Conservation (phyloP, 1,284 basidiomycete species). For the Pterulicium gracile region DNA sequence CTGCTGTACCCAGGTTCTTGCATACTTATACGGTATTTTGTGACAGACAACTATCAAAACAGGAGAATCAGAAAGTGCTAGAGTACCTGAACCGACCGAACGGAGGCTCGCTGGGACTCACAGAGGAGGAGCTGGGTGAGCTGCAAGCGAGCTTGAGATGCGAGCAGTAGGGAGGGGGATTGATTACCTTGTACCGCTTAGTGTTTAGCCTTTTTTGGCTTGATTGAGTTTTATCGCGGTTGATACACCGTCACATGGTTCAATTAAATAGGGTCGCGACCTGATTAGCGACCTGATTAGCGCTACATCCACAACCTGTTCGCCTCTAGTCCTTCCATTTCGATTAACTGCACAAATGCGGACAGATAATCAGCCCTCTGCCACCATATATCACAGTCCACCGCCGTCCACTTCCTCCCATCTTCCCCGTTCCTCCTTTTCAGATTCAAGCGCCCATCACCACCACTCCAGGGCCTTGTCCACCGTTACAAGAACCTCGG, state of each 20-base stretch:
- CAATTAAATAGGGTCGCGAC: too few species aligned
- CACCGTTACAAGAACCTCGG: neutral
- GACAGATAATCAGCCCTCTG: neutral
- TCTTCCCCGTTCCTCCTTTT: neutral
- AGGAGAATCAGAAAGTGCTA: neutral
- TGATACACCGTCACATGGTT: too few species aligned
- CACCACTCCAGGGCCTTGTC: neutral
- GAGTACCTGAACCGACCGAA: neutral
- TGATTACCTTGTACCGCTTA: neutral
- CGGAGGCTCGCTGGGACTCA: neutral
- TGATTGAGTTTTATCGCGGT: neutral
- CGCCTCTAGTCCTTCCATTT: too few species aligned
- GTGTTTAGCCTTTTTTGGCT: neutral
- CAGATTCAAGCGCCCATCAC: too few species aligned
- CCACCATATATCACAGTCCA: neutral
- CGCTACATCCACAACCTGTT: too few species aligned
- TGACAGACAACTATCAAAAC: neutral
- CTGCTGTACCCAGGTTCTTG: too few species aligned
- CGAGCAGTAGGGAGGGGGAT: too few species aligned
- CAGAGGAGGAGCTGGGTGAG: neutral
- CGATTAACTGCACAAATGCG: neutral
- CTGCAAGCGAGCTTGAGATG: neutral
- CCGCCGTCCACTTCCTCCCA: neutral
- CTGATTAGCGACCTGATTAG: too few species aligned
- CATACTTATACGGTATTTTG: neutral